phyloP scores from a whole-genome alignment of 768 basidiomycete genomes.

The Suillus plorans region DNA sequence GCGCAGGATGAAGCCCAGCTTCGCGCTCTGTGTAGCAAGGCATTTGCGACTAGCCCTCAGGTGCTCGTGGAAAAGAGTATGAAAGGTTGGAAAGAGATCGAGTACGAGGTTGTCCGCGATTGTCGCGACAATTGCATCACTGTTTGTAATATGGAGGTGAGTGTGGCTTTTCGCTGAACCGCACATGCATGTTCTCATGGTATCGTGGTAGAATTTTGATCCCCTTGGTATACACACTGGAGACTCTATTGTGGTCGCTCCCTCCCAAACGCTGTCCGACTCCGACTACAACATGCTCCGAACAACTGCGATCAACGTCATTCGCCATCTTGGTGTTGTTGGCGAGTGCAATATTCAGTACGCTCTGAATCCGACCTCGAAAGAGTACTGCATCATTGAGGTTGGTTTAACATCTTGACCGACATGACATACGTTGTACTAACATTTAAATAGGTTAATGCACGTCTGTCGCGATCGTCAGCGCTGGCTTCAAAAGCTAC shows the following conservation, averaged over 20 bases:
- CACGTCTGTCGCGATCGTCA: constrained; percentile 96
- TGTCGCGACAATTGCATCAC: constrained; percentile 99
- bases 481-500: constrained; percentile 98
- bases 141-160: constrained; percentile 99
- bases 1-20: constrained; percentile 94
- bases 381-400: constrained; percentile 99
- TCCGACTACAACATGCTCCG: constrained; percentile 99
- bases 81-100: constrained; percentile 99
- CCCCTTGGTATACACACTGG: constrained; percentile 98
- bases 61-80: constrained; percentile 99
- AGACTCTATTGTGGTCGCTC: constrained; percentile 97
- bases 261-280: constrained; percentile 98
- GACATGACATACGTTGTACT: constrained; percentile 7
- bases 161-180: constrained; percentile 23
- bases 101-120: constrained; percentile 98
- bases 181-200: not conserved
- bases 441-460: constrained; percentile 62
- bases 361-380: constrained; percentile 91
- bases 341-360: constrained; percentile 99
- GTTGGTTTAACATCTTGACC: constrained; percentile 35
- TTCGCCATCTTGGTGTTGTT: constrained; percentile 96
- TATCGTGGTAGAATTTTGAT: constrained; percentile 83
- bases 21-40: constrained; percentile 84
- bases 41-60: constrained; percentile 97
- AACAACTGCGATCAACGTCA: constrained; percentile 96